Conservation (phyloP, 2,329 filamentous ascomycete genomes). For the Pseudogymnoascus verrucosus region DNA sequence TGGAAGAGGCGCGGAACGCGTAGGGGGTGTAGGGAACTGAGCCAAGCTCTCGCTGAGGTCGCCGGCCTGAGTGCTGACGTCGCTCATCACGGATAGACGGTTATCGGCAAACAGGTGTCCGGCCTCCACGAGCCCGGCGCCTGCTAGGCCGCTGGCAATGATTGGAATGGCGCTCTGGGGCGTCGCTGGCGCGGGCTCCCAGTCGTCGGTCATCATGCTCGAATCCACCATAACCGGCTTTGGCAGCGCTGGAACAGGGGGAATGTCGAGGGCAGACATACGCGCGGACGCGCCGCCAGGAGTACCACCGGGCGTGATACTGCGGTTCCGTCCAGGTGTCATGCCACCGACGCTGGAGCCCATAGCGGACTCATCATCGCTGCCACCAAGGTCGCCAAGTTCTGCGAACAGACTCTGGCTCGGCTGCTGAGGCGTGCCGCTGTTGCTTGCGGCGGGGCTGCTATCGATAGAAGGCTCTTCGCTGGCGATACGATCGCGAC, state of each 20-base stretch:
- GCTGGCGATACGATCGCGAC: slow-evolving; percentile 53
- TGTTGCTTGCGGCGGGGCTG: slow-evolving; percentile 49
- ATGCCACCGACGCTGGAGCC: slow-evolving; percentile 21
- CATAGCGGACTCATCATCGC: slow-evolving; percentile 55
- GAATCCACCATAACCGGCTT: slow-evolving; percentile 49
- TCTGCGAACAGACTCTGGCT: slow-evolving; percentile 86
- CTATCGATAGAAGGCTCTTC: slow-evolving; percentile 50
- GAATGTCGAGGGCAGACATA: slow-evolving; percentile 30
- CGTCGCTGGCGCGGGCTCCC: slow-evolving; percentile 31
- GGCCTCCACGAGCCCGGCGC: slow-evolving; percentile 16
- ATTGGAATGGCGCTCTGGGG: slow-evolving; percentile 18
- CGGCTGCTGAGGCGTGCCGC: slow-evolving; percentile 38
- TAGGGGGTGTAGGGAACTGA: slow-evolving; percentile 47
- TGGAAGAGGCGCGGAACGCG: slow-evolving; percentile 26
- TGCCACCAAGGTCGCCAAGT: slow-evolving; percentile 66
- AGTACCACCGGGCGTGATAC: slow-evolving; percentile 40
- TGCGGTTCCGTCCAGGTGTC: slow-evolving; percentile 44
- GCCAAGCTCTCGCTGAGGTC: slow-evolving; percentile 43
- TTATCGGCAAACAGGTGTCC: slow-evolving; percentile 11
- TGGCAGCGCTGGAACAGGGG: slow-evolving; percentile 40
- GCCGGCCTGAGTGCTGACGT: slow-evolving; percentile 7
- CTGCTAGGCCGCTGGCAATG: slow-evolving; percentile 11
- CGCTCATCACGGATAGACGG: slow-evolving; percentile 10
- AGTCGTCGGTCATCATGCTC: slow-evolving; percentile 53
- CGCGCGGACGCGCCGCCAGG: slow-evolving; percentile 19